phyloP scores from a whole-genome alignment of 202 grass and related monocot genomes.

The Alloteropsis angusta region DNA sequence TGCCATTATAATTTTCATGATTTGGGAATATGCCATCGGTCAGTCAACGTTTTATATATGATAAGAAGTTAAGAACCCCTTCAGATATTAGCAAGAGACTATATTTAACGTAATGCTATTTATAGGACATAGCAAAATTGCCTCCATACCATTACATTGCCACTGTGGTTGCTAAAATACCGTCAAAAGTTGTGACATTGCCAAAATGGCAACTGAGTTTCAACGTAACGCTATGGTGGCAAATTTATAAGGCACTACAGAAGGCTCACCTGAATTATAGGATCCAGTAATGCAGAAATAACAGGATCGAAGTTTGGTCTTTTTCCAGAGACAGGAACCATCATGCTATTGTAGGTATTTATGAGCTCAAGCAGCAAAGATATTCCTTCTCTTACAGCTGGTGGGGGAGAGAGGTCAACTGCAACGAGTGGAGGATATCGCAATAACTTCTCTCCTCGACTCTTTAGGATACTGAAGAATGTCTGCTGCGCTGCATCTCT shows the following conservation, averaged over 20 bases:
- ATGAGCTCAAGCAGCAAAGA: conserved; percentile 88
- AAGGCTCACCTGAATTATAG: conserved; percentile 79
- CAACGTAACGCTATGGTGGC: neutral
- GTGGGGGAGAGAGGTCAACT: conserved; percentile 73
- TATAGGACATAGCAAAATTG: neutral
- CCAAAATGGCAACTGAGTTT: neutral
- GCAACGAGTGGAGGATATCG: conserved; percentile 88
- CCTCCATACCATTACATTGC: neutral
- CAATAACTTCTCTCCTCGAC: conserved; percentile 74
- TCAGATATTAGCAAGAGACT: conserved; percentile 2
- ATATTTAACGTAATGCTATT: neutral
- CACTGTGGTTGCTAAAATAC: neutral
- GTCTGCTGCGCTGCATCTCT: conserved; percentile 75
- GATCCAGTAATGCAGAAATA: conserved; percentile 89
- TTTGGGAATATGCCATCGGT: no score
- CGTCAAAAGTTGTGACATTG: neutral
- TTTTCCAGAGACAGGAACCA: conserved; percentile 88
- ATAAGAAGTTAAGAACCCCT: no score
- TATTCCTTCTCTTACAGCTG: conserved; percentile 80
- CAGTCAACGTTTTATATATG: no score
- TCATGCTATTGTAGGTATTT: conserved; percentile 86
- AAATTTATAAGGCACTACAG: neutral
- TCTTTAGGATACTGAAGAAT: conserved; percentile 92
- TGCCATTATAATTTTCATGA: no score
- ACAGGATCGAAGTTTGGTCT: conserved; percentile 76